Percentiles rank a stretch among this genome's conserved stretches.
Conservation (phyloP, 2,329 filamentous ascomycete genomes). For the Trichoderma sp. region DNA sequence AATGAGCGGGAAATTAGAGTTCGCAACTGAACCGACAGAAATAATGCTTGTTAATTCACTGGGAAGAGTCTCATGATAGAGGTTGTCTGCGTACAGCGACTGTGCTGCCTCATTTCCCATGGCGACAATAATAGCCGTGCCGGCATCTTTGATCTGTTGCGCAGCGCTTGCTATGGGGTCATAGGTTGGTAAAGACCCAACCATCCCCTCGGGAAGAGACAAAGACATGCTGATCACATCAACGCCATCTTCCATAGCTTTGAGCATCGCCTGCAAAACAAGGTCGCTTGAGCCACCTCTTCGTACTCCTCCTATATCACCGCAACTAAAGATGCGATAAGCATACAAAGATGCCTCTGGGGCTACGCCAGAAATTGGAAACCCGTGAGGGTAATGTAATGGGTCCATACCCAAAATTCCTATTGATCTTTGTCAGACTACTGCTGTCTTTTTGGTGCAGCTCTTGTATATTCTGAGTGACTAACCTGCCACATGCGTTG, state of each 20-base stretch:
- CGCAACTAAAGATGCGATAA: background rate
- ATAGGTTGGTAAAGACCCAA: background rate
- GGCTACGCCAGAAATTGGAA: background rate
- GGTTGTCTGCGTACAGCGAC: background rate
- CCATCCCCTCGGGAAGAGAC: background rate
- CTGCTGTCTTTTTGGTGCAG: background rate
- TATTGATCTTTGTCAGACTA: background rate
- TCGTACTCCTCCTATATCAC: background rate
- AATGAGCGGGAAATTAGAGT: background rate
- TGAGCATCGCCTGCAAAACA: constrained; percentile 1
- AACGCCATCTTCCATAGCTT: background rate
- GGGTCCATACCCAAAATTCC: constrained; percentile 2
- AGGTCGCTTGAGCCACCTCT: background rate
- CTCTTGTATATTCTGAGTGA: background rate
- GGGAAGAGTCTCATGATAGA: background rate
- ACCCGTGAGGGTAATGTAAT: background rate
- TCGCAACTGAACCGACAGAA: background rate
- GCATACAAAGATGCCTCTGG: constrained; percentile 4
- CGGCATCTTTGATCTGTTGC: background rate
- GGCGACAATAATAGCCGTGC: background rate
- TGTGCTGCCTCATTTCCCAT: constrained; percentile 1
- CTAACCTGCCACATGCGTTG: constrained; percentile 4
- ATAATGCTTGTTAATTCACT: background rate
- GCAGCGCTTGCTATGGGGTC: background rate
- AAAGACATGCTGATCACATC: constrained; percentile 1